phyloP scores from a whole-genome alignment of 2,329 filamentous ascomycete genomes.

The Sporothrix brunneoviolacea region DNA sequence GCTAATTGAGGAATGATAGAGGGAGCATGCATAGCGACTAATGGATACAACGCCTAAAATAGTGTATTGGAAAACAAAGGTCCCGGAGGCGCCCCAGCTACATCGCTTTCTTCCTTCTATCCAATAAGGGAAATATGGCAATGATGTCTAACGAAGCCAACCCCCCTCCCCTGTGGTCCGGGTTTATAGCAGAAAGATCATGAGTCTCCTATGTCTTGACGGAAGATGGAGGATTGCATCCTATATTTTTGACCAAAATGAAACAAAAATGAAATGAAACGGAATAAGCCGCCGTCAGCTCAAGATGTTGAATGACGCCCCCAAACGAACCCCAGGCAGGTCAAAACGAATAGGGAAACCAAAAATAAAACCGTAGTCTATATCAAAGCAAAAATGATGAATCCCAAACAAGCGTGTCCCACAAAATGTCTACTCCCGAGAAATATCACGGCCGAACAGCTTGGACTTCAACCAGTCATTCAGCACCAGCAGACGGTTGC shows the following conservation, averaged over 20 bases:
- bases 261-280: not conserved
- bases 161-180: too few species aligned
- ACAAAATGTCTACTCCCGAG: slow-evolving; percentile 57
- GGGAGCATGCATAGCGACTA: too few species aligned
- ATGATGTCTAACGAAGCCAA: too few species aligned
- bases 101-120: too few species aligned
- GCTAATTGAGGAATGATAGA: too few species aligned
- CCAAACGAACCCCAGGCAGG: not conserved
- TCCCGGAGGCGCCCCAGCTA: too few species aligned
- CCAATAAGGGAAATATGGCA: too few species aligned
- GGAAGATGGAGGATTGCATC: too few species aligned
- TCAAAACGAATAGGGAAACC: not conserved
- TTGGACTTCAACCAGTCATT: slow-evolving; percentile 97
- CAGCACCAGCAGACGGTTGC: slow-evolving; percentile 87
- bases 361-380: not conserved
- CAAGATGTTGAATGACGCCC: not conserved
- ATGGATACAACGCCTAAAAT: too few species aligned
- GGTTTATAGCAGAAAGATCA: too few species aligned
- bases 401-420: not conserved
- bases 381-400: not conserved
- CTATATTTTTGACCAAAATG: not conserved
- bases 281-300: not conserved
- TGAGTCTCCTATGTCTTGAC: too few species aligned
- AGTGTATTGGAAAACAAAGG: too few species aligned
- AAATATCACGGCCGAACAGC: slow-evolving; percentile 91